phyloP scores from a whole-genome alignment of 2,329 filamentous ascomycete genomes.

The Graphium sp. region DNA sequence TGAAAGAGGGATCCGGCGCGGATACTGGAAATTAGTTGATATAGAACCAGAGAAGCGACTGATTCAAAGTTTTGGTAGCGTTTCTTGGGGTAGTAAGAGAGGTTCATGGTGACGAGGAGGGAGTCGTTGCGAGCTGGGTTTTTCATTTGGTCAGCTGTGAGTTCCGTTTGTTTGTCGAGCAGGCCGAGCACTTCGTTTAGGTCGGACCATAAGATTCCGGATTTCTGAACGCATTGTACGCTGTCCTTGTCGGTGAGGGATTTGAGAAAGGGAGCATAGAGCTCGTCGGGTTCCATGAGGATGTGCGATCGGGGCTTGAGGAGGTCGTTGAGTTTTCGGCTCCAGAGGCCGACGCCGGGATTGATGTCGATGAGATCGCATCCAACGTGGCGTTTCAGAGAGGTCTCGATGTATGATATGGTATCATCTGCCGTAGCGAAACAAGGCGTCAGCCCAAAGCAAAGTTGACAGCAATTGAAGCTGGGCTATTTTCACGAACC shows the following conservation, averaged over 20 bases:
- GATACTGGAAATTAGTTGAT: slow-evolving; percentile 44
- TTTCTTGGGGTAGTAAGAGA: slow-evolving; percentile 35
- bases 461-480: too few relatives aligned
- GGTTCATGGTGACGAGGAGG: slow-evolving; percentile 56
- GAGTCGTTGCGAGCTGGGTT: slow-evolving; percentile 46
- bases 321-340: slow-evolving; percentile 54
- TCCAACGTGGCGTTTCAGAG: slow-evolving; percentile 52
- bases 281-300: slow-evolving; percentile 55
- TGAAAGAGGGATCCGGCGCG: slow-evolving; percentile 47
- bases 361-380: slow-evolving; percentile 82
- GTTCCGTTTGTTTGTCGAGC: slow-evolving; percentile 35
- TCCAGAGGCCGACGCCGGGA: slow-evolving; percentile 67
- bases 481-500: slow-evolving; percentile 14
- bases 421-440: slow-evolving; percentile 39
- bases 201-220: slow-evolving; percentile 43
- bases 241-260: slow-evolving; percentile 33
- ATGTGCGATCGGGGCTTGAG: slow-evolving; percentile 71
- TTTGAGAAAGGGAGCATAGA: slow-evolving; percentile 45
- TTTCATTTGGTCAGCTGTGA: slow-evolving; percentile 18
- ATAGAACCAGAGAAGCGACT: slow-evolving; percentile 37
- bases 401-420: slow-evolving; percentile 49
- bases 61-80: slow-evolving; percentile 35
- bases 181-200: slow-evolving; percentile 32
- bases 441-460: not conserved
- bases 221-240: slow-evolving; percentile 32